A percentile compares a stretch with the other conserved stretches of the same genome.
These are phyloP conservation scores for Lichenothelia convexa DNA, from an alignment of 495 filamentous ascomycete species.

Conservation along the genomic window DNA sequence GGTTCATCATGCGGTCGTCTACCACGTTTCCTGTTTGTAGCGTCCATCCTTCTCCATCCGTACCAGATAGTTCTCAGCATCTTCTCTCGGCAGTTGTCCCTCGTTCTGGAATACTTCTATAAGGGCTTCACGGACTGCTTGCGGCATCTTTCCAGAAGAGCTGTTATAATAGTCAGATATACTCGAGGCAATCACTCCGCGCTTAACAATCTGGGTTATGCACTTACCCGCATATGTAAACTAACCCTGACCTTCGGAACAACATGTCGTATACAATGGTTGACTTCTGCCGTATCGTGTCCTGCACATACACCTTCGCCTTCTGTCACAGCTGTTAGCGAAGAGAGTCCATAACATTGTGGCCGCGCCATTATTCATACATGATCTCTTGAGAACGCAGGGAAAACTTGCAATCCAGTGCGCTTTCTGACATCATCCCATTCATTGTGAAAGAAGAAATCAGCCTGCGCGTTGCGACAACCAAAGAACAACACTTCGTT, in stretches of 20 bases:
- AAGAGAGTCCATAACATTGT: background rate
- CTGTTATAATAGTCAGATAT: background rate
- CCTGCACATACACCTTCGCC: slow-evolving; percentile 78
- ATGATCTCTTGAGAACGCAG: slow-evolving; percentile 74
- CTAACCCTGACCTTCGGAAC: slow-evolving; percentile 30
- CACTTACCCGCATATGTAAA: slow-evolving; percentile 63
- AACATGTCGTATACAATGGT: slow-evolving; percentile 39
- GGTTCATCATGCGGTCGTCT: too few relatives aligned
- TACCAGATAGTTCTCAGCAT: slow-evolving; percentile 39
- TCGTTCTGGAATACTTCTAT: slow-evolving; percentile 43
- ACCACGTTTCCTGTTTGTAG: slow-evolving; percentile 72
- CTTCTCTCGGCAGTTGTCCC: slow-evolving; percentile 23
- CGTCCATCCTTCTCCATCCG: slow-evolving; percentile 48
- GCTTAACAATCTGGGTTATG: too few relatives aligned
- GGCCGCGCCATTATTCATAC: slow-evolving; percentile 4
- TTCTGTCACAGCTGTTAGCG: slow-evolving; percentile 8
- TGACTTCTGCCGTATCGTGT: slow-evolving; percentile 48
- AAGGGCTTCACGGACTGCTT: slow-evolving; percentile 66
- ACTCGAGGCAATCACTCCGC: background rate
- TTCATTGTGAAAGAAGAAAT: slow-evolving; percentile 67
- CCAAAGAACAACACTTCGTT: slow-evolving; percentile 52
- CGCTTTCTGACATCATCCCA: slow-evolving; percentile 33
- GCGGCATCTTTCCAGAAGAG: slow-evolving; percentile 55
- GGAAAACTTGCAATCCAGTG: slow-evolving; percentile 36
- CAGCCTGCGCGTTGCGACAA: slow-evolving; percentile 48